These are phyloP conservation scores for Massariosphaeria phaeospora DNA, from an alignment of 495 filamentous ascomycete species.

Conservation along the genomic window DNA sequence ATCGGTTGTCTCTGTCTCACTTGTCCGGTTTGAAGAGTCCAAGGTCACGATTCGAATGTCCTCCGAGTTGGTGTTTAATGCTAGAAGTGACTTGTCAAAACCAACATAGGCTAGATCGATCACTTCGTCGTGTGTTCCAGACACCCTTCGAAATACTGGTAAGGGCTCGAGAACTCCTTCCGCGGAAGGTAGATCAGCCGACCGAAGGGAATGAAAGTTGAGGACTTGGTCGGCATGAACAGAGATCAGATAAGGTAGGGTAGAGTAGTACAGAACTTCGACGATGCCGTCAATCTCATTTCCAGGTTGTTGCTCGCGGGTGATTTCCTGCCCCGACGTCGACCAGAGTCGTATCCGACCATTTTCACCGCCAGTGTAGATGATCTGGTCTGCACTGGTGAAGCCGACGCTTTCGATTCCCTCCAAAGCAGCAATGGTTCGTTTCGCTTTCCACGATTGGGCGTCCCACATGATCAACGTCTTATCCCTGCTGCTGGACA, in stretches of 20 bases:
- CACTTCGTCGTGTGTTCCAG: conserved; percentile 94
- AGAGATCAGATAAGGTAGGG: conserved; percentile 64
- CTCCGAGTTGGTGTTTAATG: conserved; percentile 91
- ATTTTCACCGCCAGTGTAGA: conserved; percentile 82
- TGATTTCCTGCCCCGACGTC: conserved; percentile 70
- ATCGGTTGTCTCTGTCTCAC: background rate
- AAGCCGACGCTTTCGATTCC: conserved; percentile 80
- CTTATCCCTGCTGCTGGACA: conserved; percentile 92
- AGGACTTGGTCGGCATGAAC: conserved; percentile 88
- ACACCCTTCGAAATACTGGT: conserved; percentile 64
- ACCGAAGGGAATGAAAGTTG: conserved; percentile 58
- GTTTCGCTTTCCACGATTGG: conserved; percentile 73
- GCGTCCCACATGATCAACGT: conserved; percentile 89
- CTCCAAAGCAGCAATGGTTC: conserved; percentile 79
- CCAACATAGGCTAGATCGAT: conserved; percentile 87
- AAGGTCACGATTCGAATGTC: conserved; percentile 80
- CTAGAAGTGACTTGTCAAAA: conserved; percentile 70
- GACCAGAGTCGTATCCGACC: conserved; percentile 80
- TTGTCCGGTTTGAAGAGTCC: conserved; percentile 24
- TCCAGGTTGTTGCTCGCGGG: conserved; percentile 58
- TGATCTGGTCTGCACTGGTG: conserved; percentile 58
- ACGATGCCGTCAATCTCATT: conserved; percentile 74
- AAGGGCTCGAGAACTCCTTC: conserved; percentile 46
- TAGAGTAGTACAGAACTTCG: conserved; percentile 58
- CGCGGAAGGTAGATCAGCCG: conserved; percentile 34